Evolutionary conservation across 495 filamentous ascomycete species (phyloP), one percentile per base, ranked within the genome.

Genomic region (Penicillium paxilli): DNA sequence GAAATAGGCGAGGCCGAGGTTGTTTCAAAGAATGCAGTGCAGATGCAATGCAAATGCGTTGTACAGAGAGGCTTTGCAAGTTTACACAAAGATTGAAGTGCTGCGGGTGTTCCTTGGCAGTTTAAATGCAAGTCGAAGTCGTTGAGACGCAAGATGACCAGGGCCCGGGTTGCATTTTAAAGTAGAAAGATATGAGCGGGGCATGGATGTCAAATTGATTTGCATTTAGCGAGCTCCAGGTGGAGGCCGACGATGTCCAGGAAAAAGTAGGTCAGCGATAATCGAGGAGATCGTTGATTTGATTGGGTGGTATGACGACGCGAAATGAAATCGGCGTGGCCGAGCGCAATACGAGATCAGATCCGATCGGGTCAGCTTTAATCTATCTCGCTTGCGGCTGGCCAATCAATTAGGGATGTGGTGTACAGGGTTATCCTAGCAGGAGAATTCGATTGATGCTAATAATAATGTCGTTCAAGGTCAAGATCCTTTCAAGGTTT

Each of bases 391-490:
- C 40, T 23, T 22, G 35, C 21, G 52, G 19, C 41, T 44, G 46
- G 35, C 40, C 54, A 52, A 59, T 62, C 55, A 25, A 26, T 58
- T 49, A 57, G 59, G 26, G 56, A 30, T 23, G 37, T 57, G 56
- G 59, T 49, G 24, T n/a, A n/a, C n/a, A n/a, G n/a, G n/a, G n/a
- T n/a, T n/a, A n/a, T n/a, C n/a, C n/a, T n/a, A n/a, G n/a, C n/a
- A n/a, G n/a, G n/a, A n/a, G n/a, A n/a, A n/a, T n/a, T n/a, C n/a
- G n/a, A n/a, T n/a, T n/a, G n/a, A n/a, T n/a, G n/a, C n/a, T n/a
- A n/a, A n/a, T n/a, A n/a, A n/a, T n/a, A n/a, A n/a, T n/a, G n/a
- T n/a, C n/a, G n/a, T n/a, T n/a, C n/a, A n/a, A n/a, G n/a, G n/a
- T n/a, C n/a, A n/a, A n/a, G n/a, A n/a, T n/a, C n/a, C n/a, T n/a